Base-by-base conservation (phyloP, 805 yeast genomes). In the Schwanniomyces vanrijiae region DNA sequence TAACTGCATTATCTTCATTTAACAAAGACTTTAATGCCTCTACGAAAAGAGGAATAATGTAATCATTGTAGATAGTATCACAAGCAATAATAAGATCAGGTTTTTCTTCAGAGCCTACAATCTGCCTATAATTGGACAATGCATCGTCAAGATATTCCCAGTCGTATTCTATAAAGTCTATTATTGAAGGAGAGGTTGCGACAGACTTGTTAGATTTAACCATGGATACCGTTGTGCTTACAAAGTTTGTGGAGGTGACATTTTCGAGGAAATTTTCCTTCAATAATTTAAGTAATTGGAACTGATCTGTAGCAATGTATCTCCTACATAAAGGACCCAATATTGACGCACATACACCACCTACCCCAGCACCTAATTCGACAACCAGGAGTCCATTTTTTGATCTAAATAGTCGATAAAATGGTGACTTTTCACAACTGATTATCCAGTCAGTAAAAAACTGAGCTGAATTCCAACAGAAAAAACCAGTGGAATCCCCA, bases 51-150 rank as follows among this genome's bases (percentile, higher is more conserved):
- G 75, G 76, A 3, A 83, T 73, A 37, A 85, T 62, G 52, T 67
- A 83, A 45, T 80, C 85, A 55, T 84, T 84, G 64, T 84, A 84
- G 3, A 84, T 73, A 5, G 88, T 78, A 56, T 84, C 90, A 54
- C 84, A 80, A 0, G 87, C 86, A 8, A 84, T 56, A 4, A 84
- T 66, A 37, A 72, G 62, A 49, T 79, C 84, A 0, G 81, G 78
- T 1, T 37, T 42, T 1, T 34, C 37, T 0, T 25, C 26, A 19
- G 53, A 50, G 3, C 37, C 50, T 38, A 31, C 49, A 9, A 52
- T 19, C 9, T 35, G 33, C 5, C 51, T 14, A 42, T 61, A 64
- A 24, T 60, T 61, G 18, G 47, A 47, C 22, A 58, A 18, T 0
- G 78, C 81, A 13, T 52, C 52, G 0, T 68, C 74, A 0, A 72